Evolutionary conservation across 169 alveolate genomes (phyloP), one percentile per base, ranked within the genome.

Genomic region (Neospora caninum): DNA sequence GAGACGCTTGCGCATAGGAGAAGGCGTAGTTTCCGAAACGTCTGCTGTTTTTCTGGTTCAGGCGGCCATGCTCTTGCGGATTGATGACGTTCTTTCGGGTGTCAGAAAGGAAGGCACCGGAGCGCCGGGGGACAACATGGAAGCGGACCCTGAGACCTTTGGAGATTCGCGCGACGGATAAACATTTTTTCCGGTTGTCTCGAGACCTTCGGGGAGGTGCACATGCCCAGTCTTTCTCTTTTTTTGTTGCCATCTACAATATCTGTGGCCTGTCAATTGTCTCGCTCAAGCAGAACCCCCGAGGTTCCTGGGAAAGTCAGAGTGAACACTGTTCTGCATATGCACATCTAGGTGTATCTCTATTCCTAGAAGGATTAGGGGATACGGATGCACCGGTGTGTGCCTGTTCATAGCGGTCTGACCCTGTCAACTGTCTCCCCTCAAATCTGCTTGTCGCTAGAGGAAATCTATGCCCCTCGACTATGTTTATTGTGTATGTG

Each of bases 41-140:
- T 13, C 58, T 49, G 58, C 0, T 0, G 9, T 49, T 45, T 45
- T 45, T 49, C 9, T 80, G 88, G 9, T 18, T 45, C 80, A 88
- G 93, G 98, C 99, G 13, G 95, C 98, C 80, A 98, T 99, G 99
- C 95, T 99, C 38, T 96, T 99, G 91, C 97, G 99, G 91, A 99
- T 99, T 80, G 99, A 99, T 96, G 99, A 99, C 95, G 98, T 99
- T 34, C 99, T 99, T 86, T 96, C 99, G 64, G 99, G 99, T 0
- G 97, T 98, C 39, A 96, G 98, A 29, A 98, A 98, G 91, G 96
- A 94, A 16, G 98, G 95, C 45, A 53, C 73, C 36, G 82, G 94
- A 38, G 88, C 94, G 70, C 91, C 91, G 70, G 86, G 86, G 49
- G 96, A 54, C 80, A 73, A 69, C 78, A 45, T 53, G 58, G 94